Conservation (phyloP, 2,329 filamentous ascomycete species). For the Hypoxylon sp. region DNA sequence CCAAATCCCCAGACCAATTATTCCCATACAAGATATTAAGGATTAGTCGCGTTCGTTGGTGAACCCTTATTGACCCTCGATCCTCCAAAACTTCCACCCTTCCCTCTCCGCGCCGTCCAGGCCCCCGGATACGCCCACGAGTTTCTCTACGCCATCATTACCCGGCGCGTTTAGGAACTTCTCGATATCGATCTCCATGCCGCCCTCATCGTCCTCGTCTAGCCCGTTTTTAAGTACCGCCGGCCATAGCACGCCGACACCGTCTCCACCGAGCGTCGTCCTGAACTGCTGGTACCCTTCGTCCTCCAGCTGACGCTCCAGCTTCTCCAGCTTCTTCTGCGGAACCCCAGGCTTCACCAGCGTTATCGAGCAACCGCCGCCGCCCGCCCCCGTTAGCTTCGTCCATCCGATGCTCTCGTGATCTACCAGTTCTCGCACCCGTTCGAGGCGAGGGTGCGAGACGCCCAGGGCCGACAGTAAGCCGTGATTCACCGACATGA, state of each 20-base stretch:
- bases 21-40: background rate
- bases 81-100: constrained; percentile 88
- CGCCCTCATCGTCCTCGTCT: constrained; percentile 79
- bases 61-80: constrained; percentile 60
- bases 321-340: constrained; percentile 61
- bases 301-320: constrained; percentile 70
- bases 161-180: constrained; percentile 82
- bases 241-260: constrained; percentile 92
- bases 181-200: constrained; percentile 92
- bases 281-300: constrained; percentile 87
- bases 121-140: constrained; percentile 80
- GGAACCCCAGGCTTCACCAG: constrained; percentile 75
- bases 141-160: constrained; percentile 81
- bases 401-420: constrained; percentile 93
- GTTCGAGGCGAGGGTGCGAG: constrained; percentile 91
- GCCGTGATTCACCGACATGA: constrained; percentile 94
- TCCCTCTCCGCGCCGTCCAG: constrained; percentile 67
- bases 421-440: constrained; percentile 89
- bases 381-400: constrained; percentile 94
- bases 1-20: background rate
- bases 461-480: constrained; percentile 90
- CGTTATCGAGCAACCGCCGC: constrained; percentile 94
- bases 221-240: constrained; percentile 86
- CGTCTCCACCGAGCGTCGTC: constrained; percentile 90
- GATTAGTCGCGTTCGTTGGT: background rate